A percentile compares a stretch with the other conserved stretches of the same genome.
phyloP scores from a whole-genome alignment of 2,329 filamentous ascomycete genomes.

The Tolypocladium endophyticum region DNA sequence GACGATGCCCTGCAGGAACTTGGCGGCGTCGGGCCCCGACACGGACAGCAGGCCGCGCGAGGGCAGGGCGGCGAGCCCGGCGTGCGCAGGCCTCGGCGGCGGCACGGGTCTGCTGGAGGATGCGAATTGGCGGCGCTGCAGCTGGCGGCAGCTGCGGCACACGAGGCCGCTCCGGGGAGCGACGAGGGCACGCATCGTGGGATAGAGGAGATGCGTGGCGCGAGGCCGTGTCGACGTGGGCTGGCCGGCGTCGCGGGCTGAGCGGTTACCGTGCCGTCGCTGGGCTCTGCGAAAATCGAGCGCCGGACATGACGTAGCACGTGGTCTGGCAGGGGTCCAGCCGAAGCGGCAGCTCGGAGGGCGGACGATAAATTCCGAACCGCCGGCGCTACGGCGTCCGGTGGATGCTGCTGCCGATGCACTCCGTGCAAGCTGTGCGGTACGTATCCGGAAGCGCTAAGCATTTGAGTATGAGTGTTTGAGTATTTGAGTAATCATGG shows the following conservation, averaged over 20 bases:
- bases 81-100: slow-evolving; percentile 30
- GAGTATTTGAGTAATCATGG: background rate
- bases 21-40: slow-evolving; percentile 66
- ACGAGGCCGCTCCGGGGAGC: slow-evolving; percentile 8
- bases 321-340: background rate
- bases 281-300: background rate
- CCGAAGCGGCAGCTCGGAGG: background rate
- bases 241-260: background rate
- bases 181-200: slow-evolving; percentile 7
- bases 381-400: background rate
- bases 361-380: background rate
- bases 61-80: slow-evolving; percentile 47
- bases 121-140: slow-evolving; percentile 20
- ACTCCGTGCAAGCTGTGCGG: background rate
- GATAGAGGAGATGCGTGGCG: background rate
- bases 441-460: background rate
- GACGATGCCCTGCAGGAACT: slow-evolving; percentile 81
- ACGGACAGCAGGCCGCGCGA: slow-evolving; percentile 72
- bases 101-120: slow-evolving; percentile 11
- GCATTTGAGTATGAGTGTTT: background rate
- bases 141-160: slow-evolving; percentile 19
- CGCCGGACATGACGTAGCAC: background rate
- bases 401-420: background rate
- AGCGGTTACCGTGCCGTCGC: background rate
- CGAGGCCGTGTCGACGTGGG: background rate